Evolutionary conservation across 306 rosid species (phyloP).

Genomic region (Coriaria nepalensis): DNA sequence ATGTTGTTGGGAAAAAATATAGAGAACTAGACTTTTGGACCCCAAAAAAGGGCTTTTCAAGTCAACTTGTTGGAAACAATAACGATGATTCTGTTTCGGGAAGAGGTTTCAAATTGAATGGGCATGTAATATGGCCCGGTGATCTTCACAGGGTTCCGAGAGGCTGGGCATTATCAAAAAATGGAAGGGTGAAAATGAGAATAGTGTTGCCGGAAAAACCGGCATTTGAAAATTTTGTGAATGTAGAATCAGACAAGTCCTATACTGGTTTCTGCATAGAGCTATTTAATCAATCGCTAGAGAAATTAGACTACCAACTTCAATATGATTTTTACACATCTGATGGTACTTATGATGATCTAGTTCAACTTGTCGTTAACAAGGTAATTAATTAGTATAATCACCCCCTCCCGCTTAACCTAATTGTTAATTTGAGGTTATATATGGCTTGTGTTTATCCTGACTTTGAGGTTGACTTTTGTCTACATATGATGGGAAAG

Average conservation of each 20-base stretch:
- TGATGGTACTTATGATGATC: constrained; percentile 26
- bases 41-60: constrained; percentile 21
- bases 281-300: constrained; percentile 18
- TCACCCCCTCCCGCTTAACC: neutral
- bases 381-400: constrained; percentile 26
- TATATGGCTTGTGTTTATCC: constrained; percentile 3
- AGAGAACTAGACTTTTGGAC: constrained; percentile 48
- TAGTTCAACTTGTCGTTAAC: constrained; percentile 35
- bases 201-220: constrained; percentile 59
- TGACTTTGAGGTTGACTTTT: constrained; percentile 3
- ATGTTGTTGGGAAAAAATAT: constrained; percentile 27
- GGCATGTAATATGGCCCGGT: constrained; percentile 59
- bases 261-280: constrained; percentile 52
- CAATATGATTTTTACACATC: constrained; percentile 22
- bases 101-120: constrained; percentile 11
- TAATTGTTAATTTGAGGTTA: neutral
- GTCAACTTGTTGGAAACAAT: neutral
- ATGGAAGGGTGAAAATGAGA: constrained; percentile 23
- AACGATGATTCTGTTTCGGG: constrained; percentile 5
- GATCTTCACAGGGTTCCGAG: constrained; percentile 23
- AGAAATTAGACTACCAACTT: constrained; percentile 29
- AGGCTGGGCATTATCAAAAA: constrained; percentile 56
- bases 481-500: constrained; percentile 8
- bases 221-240: constrained; percentile 44
- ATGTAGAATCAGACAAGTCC: constrained; percentile 14